Evolutionary conservation across 805 yeast species (phyloP).

Genomic region (Ogataea methylovora): DNA sequence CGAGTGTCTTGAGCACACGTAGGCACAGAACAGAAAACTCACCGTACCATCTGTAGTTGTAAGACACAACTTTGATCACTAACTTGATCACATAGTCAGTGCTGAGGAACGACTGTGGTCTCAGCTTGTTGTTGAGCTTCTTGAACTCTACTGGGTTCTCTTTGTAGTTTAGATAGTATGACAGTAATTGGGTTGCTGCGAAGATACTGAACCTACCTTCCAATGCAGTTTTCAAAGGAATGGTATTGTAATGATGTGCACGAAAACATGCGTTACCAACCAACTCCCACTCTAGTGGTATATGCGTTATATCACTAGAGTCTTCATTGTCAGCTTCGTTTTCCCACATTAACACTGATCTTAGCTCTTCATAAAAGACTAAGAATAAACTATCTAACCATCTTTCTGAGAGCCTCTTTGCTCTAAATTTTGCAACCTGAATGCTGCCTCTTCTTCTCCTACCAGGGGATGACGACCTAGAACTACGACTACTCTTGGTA

Average conservation of each 20-base stretch:
- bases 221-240: slow-evolving; percentile 47
- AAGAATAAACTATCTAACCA: slow-evolving; percentile 67
- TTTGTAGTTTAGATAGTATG: slow-evolving; percentile 29
- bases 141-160: slow-evolving; percentile 15
- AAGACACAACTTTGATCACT: slow-evolving; percentile 46
- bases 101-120: slow-evolving; percentile 4
- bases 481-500: slow-evolving; percentile 10
- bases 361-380: slow-evolving; percentile 62
- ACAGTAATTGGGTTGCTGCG: slow-evolving; percentile 43
- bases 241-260: slow-evolving; percentile 39
- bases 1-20: slow-evolving; percentile 29
- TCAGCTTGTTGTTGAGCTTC: slow-evolving; percentile 13
- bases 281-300: slow-evolving; percentile 70
- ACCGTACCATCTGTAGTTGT: slow-evolving; percentile 61
- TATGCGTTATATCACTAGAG: slow-evolving; percentile 30
- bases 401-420: slow-evolving; percentile 59
- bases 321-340: slow-evolving; percentile 12
- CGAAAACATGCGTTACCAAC: slow-evolving; percentile 50
- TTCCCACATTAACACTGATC: slow-evolving; percentile 63
- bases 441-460: slow-evolving; percentile 8
- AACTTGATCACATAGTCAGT: slow-evolving; percentile 32
- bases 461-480: slow-evolving; percentile 13
- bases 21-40: slow-evolving; percentile 41
- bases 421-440: slow-evolving; percentile 15
- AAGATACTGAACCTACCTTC: slow-evolving; percentile 57